Conservation (phyloP, 2,329 filamentous ascomycete genomes). For the Penicillium polonicum region DNA sequence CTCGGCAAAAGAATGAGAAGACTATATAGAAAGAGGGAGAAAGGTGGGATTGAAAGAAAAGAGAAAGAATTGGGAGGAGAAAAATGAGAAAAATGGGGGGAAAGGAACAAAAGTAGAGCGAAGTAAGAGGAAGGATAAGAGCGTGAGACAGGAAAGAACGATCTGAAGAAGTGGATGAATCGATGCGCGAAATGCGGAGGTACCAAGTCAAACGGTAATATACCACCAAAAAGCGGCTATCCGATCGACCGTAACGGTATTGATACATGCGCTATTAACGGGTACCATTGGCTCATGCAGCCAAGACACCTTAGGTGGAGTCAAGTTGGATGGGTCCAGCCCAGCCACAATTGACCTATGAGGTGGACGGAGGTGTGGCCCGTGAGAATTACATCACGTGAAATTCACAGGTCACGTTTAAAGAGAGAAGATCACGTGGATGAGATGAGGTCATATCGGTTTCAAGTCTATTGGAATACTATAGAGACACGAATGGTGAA, state of each 20-base stretch:
- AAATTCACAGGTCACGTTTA: neutral
- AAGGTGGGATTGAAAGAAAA: slow-evolving; percentile 11
- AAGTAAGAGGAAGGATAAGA: slow-evolving; percentile 17
- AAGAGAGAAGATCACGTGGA: neutral
- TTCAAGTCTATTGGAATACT: slow-evolving; percentile 25
- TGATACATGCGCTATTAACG: neutral
- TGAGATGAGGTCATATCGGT: neutral
- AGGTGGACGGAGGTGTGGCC: neutral
- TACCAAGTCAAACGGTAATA: slow-evolving; percentile 18
- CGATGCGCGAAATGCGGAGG: slow-evolving; percentile 27
- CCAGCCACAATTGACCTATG: slow-evolving; percentile 15
- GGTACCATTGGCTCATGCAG: slow-evolving; percentile 4
- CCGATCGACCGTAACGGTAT: slow-evolving; percentile 20
- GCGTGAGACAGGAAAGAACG: slow-evolving; percentile 13
- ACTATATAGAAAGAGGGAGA: slow-evolving; percentile 5
- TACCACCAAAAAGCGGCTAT: slow-evolving; percentile 3
- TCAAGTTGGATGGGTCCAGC: slow-evolving; percentile 1
- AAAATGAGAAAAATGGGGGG: slow-evolving; percentile 15
- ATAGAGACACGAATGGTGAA: slow-evolving; percentile 20
- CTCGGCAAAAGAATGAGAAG: slow-evolving; percentile 7
- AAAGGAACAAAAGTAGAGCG: slow-evolving; percentile 17
- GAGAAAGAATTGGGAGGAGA: slow-evolving; percentile 14
- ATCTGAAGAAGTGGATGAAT: slow-evolving; percentile 25
- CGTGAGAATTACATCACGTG: slow-evolving; percentile 4
- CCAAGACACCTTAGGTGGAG: neutral